Conservation (phyloP, 1,284 basidiomycete genomes). For the Wallemia ichthyophaga region DNA sequence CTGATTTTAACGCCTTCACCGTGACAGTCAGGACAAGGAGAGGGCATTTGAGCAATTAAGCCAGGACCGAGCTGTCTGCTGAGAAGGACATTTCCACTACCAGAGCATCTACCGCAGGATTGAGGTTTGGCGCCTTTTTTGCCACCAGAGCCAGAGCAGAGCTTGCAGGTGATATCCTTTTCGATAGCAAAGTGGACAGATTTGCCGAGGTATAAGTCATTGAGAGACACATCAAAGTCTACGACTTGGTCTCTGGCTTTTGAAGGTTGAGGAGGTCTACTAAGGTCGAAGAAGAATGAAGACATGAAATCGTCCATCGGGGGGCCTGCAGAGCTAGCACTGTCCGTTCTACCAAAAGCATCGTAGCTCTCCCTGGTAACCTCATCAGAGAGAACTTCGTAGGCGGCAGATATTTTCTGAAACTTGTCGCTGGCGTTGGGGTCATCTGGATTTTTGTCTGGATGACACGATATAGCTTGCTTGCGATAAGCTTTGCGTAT, state of each 20-base stretch:
- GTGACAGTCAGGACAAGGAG: not conserved
- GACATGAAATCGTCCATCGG: not conserved
- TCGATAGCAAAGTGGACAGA: not conserved
- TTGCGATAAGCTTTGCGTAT: not conserved
- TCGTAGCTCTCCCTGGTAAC: not conserved
- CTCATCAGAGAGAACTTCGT: not conserved
- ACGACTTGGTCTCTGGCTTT: not conserved
- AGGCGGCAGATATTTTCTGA: not conserved
- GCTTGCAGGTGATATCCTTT: not conserved
- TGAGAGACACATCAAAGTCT: not conserved
- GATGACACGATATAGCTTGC: not conserved
- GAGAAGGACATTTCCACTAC: not conserved
- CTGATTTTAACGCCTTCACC: not conserved
- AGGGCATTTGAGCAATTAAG: not conserved
- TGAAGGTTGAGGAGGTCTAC: not conserved
- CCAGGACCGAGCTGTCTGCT: not conserved
- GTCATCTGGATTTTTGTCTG: not conserved
- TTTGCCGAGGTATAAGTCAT: not conserved
- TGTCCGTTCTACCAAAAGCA: not conserved
- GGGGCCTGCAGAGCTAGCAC: not conserved
- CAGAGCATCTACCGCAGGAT: not conserved
- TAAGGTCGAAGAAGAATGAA: not conserved
- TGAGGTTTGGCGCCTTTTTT: not conserved
- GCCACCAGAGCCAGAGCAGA: not conserved
- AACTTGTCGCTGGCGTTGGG: not conserved